Evolutionary conservation across 2,329 filamentous ascomycete genomes (phyloP).

Genomic region (Aspergillus sp.): DNA sequence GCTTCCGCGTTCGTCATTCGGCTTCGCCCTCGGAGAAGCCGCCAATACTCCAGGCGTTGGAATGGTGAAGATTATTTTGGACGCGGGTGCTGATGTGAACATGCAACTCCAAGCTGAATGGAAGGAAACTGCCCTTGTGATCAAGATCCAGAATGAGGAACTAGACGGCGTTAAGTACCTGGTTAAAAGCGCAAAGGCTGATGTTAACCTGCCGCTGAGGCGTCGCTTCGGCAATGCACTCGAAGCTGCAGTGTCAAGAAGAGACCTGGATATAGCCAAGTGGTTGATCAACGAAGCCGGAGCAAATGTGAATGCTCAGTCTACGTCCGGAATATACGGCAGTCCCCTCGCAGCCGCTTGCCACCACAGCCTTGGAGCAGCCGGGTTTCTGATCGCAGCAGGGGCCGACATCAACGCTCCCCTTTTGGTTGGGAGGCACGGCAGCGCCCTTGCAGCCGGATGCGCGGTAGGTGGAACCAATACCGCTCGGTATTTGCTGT

Average conservation of each 20-base stretch:
- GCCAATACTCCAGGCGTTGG: background rate
- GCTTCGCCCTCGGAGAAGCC: background rate
- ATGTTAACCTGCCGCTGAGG: background rate
- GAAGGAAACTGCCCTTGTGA: background rate
- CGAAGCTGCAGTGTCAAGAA: background rate
- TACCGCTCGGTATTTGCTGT: background rate
- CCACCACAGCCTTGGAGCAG: background rate
- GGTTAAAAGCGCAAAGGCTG: background rate
- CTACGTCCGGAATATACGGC: background rate
- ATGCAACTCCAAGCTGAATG: background rate
- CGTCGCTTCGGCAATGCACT: background rate
- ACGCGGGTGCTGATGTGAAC: background rate
- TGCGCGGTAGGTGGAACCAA: background rate
- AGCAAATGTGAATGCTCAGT: background rate
- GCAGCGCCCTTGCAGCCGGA: background rate
- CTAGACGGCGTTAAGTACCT: conserved; percentile 4
- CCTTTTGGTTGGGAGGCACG: background rate
- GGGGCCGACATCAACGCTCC: background rate
- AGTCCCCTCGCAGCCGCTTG: background rate
- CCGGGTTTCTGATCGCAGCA: background rate
- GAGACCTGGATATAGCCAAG: background rate
- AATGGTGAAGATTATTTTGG: background rate
- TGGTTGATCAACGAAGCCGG: background rate
- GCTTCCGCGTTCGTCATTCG: background rate
- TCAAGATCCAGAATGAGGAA: background rate